Evolutionary conservation across 495 filamentous ascomycete genomes (phyloP).

Genomic region (Talaromyces adpressus): DNA sequence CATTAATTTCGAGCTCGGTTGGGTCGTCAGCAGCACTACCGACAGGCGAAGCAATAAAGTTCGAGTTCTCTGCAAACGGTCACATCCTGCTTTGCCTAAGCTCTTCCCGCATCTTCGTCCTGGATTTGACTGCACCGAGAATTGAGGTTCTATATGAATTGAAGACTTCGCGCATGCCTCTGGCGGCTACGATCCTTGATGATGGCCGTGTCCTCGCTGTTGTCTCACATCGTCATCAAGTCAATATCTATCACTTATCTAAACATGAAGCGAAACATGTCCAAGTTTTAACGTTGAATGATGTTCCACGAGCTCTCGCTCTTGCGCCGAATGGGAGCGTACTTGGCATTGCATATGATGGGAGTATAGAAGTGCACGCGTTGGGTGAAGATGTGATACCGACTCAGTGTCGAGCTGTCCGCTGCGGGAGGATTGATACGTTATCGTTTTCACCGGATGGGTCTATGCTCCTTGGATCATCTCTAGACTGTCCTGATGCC

Average conservation of each 20-base stretch:
- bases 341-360: constrained; percentile 78
- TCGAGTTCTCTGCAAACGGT: constrained; percentile 67
- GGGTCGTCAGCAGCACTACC: constrained; percentile 75
- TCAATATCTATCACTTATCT: constrained; percentile 72
- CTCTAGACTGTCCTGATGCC: constrained; percentile 51
- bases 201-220: constrained; percentile 74
- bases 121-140: constrained; percentile 53
- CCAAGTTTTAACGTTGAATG: constrained; percentile 65
- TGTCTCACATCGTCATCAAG: constrained; percentile 68
- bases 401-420: constrained; percentile 70
- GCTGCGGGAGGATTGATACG: constrained; percentile 71
- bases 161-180: constrained; percentile 69
- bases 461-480: constrained; percentile 77
- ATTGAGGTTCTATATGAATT: constrained; percentile 66
- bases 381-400: constrained; percentile 54
- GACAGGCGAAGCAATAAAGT: constrained; percentile 79
- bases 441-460: constrained; percentile 80
- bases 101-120: constrained; percentile 79
- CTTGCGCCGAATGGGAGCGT: constrained; percentile 76
- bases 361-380: constrained; percentile 79
- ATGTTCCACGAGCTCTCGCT: constrained; percentile 68
- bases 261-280: constrained; percentile 54
- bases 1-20: constrained; percentile 74
- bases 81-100: constrained; percentile 71
- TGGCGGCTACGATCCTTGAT: constrained; percentile 72